These are phyloP conservation scores for Yarrowia sp. DNA, from an alignment of 805 yeast genomes.

Conservation along the genomic window DNA sequence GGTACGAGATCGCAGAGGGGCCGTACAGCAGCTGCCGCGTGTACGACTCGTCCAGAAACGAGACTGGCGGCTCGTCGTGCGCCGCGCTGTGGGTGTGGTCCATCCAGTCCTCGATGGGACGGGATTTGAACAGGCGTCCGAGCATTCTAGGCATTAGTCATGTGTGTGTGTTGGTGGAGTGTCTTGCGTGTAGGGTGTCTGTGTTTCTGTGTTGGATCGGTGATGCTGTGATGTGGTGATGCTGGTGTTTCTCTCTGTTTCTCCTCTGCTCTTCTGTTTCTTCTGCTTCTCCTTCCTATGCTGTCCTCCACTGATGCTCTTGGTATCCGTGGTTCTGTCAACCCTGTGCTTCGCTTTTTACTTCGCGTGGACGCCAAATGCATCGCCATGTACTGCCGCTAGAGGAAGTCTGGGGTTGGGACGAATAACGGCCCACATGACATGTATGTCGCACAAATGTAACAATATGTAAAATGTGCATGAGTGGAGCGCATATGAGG, in stretches of 20 bases:
- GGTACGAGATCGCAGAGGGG: slow-evolving; percentile 37
- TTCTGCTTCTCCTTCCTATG: too few relatives aligned
- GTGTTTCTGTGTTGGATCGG: too few relatives aligned
- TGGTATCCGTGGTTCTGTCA: too few relatives aligned
- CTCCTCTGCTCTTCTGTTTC: too few relatives aligned
- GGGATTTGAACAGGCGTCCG: slow-evolving; percentile 39
- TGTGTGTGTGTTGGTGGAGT: neutral
- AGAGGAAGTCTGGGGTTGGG: slow-evolving; percentile 36
- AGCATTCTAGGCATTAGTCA: slow-evolving; percentile 40
- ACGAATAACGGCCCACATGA: neutral
- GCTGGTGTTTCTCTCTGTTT: too few relatives aligned
- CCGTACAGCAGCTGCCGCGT: slow-evolving; percentile 45
- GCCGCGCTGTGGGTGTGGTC: slow-evolving; percentile 35
- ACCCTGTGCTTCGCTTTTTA: too few relatives aligned
- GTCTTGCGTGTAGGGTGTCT: neutral
- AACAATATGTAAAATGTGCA: slow-evolving; percentile 33
- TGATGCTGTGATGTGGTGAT: neutral
- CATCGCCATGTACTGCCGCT: slow-evolving; percentile 35
- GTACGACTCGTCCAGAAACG: slow-evolving; percentile 44
- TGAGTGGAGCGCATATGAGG: slow-evolving; percentile 17
- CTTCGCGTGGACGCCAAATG: too few relatives aligned
- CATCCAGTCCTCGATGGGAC: slow-evolving; percentile 39
- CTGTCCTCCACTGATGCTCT: too few relatives aligned
- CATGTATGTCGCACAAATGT: slow-evolving; percentile 6
- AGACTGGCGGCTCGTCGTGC: slow-evolving; percentile 41